phyloP scores from a whole-genome alignment of 2,329 filamentous ascomycete species.

The Coniosporium tulheliwenetii region DNA sequence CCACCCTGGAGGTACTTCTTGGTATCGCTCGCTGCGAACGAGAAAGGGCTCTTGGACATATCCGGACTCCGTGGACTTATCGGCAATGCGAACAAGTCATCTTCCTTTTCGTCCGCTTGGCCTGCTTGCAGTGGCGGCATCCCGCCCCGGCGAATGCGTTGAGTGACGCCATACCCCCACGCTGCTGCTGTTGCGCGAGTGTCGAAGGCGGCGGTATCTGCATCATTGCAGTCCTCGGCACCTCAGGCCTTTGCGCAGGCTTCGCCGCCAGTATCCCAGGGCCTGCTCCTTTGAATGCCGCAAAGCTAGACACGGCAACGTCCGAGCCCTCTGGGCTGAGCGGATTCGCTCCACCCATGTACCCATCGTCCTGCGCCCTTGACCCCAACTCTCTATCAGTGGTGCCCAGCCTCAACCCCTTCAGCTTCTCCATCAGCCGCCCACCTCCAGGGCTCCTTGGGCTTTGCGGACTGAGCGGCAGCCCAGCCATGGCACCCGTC shows the following conservation, averaged over 20 bases:
- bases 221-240: slow-evolving; percentile 17
- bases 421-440: slow-evolving; percentile 63
- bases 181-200: slow-evolving; percentile 20
- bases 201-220: slow-evolving; percentile 21
- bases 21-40: slow-evolving; percentile 32
- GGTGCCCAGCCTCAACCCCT: slow-evolving; percentile 63
- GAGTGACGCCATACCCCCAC: slow-evolving; percentile 25
- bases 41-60: slow-evolving; percentile 72
- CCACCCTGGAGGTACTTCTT: slow-evolving; percentile 11
- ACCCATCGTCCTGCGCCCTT: slow-evolving; percentile 33
- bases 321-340: slow-evolving; percentile 49
- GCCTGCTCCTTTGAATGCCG: slow-evolving; percentile 36
- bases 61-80: slow-evolving; percentile 78
- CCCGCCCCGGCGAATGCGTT: slow-evolving; percentile 22
- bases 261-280: slow-evolving; percentile 26
- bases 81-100: slow-evolving; percentile 75
- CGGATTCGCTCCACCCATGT: slow-evolving; percentile 21
- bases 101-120: slow-evolving; percentile 43
- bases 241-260: slow-evolving; percentile 18
- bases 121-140: slow-evolving; percentile 9
- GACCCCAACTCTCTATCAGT: slow-evolving; percentile 47
- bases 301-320: slow-evolving; percentile 44
- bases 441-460: slow-evolving; percentile 43
- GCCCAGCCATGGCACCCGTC: slow-evolving; percentile 21
- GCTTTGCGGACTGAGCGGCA: slow-evolving; percentile 38